Evolutionary conservation across 768 basidiomycete species (phyloP), one percentile per base, ranked within the genome.

Genomic region (Termitomyces sp.): DNA sequence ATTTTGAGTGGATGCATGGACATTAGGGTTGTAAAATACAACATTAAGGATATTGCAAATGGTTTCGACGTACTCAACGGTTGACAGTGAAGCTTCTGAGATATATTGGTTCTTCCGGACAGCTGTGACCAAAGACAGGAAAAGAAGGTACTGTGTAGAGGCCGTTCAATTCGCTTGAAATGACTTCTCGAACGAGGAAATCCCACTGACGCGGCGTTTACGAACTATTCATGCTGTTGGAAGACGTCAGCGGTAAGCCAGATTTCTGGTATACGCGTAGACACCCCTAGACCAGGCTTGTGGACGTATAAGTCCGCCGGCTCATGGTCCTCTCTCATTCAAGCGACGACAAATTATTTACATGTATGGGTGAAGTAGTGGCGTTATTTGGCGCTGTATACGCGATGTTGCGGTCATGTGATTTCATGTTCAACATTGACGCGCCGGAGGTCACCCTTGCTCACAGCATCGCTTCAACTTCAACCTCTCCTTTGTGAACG

Each of bases 391-490:
- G 59, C 33, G 18, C 7, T 62, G 44, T 63, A 59, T 63, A 51
- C 49, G 48, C 33, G 62, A 54, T 62, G 49, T 54, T 43, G 33
- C 59, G 60, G 51, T 60, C 64, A 65, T 57, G 59, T 65, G 64
- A 47, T 54, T n/a, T 8, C 16, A 22, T 36, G 38, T 40, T 50
- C 22, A 33, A 50, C 33, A 6, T 33, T 47, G 40, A 30, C 43
- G 50, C 24, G 35, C 5, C 46, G 43, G 35, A 14, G 13, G 14
- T 52, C 16, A 52, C 30, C n/a, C n/a, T 30, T 30, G 30, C 7
- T 30, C 30, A 11, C 41, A 20, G 9, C 18, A 9, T 40, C 30
- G 28, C 13, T 35, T 46, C 22, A 28, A 13, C 14, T 36, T 26
- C 33, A 26, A 46, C 33, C 33, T 26, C 24, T 46, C 3, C 26